These are phyloP conservation scores for Amanita polypyramis DNA, from an alignment of 768 basidiomycete species.

Conservation along the genomic window DNA sequence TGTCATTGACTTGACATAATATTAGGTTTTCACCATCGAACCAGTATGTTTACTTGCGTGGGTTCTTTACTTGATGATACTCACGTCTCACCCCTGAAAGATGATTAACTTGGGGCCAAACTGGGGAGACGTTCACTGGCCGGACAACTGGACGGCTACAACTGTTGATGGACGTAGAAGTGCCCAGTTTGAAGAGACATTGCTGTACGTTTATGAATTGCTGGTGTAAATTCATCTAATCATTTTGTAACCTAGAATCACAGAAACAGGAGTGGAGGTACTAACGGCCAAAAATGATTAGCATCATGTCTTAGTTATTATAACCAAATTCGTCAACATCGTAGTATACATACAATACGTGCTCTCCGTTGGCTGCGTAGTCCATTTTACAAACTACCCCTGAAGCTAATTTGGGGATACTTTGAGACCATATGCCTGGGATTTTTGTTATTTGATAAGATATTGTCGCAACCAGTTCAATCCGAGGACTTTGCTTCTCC, in stretches of 20 bases:
- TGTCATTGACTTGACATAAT: conserved; percentile 4
- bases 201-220: conserved; percentile 55
- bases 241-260: conserved; percentile 46
- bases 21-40: conserved; percentile 64
- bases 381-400: background rate
- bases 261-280: conserved; percentile 83
- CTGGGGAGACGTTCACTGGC: conserved; percentile 79
- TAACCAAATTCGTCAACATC: background rate
- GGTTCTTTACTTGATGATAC: background rate
- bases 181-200: conserved; percentile 96
- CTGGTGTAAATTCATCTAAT: background rate
- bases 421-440: too few species aligned
- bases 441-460: too few species aligned
- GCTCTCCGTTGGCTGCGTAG: background rate
- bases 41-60: conserved; percentile 32
- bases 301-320: too few species aligned
- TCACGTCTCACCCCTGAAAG: conserved; percentile 23
- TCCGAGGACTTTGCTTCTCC: background rate
- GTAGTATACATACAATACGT: background rate
- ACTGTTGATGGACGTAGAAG: conserved; percentile 85
- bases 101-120: conserved; percentile 87
- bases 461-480: background rate
- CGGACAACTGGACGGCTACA: conserved; percentile 94
- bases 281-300: conserved; percentile 49
- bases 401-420: too few species aligned